Evolutionary conservation across 495 filamentous ascomycete genomes (phyloP), one percentile per base, ranked within the genome.

Genomic region (Penicillium manginii): DNA sequence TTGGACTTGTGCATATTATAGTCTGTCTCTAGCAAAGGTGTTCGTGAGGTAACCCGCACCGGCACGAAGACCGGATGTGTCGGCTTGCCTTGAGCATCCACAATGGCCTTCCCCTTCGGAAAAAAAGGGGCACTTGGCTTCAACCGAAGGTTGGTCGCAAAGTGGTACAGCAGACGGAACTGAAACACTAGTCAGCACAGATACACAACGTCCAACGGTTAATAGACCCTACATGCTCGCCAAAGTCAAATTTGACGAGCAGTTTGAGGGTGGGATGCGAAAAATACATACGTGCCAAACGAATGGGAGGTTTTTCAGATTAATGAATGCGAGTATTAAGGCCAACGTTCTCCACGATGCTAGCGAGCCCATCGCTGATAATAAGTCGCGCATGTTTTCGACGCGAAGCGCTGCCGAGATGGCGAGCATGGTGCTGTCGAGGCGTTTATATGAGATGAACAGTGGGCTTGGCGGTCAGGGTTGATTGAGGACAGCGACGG

Each of bases 1-100:
- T 92, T 92, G 33, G 82, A 85, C 62, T 92, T 89, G 71, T 89
- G 86, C 31, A 86, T 37, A 67, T 89, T 89, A 75, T 87, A 89
- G 66, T 89, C 86, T 50, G 77, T 82, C 73, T 89, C 86, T 33
- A 80, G 54, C 40, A 85, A 59, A 0, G 80, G 73, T 9, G 82
- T 80, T 68, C 80, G 81, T n/a, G 82, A 78, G 32, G 69, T 70
- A 32, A 82, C 81, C 33, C 80, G 75, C 52, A 80, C 65, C 15
- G 86, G 77, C 22, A 75, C 73, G 66, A 89, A 89, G 52, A 88
- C 74, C 1, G 73, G 78, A 64, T 78, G 75, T n/a, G 68, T 74
- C 12, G 74, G 69, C 15, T 71, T 66, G 40, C 67, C 70, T 46
- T 69, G 59, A n/a, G 62, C 52, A 29, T 72, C 68, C 49, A 70